Evolutionary conservation across 1,284 basidiomycete genomes (phyloP).

Genomic region (Wolfiporia cocos): DNA sequence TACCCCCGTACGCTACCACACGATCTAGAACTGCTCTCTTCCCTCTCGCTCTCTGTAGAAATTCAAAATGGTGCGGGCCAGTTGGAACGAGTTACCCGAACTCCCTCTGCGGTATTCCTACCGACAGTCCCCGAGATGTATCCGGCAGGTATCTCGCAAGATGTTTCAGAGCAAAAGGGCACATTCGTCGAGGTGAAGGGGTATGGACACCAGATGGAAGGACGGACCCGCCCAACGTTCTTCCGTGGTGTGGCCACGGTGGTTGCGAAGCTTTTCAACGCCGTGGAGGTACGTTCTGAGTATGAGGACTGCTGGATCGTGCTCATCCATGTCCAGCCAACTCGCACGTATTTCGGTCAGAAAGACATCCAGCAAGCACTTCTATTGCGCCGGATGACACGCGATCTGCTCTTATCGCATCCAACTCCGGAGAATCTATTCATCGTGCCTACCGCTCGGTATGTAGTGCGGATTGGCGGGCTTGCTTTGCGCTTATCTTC

Average conservation of each 20-base stretch:
- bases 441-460: constrained; percentile 82
- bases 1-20: constrained; percentile 84
- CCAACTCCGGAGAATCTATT: constrained; percentile 66
- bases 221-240: constrained; percentile 79
- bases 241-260: constrained; percentile 96
- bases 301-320: not conserved
- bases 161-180: constrained; percentile 73
- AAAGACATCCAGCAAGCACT: constrained; percentile 98
- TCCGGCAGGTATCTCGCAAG: constrained; percentile 80
- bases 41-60: constrained; percentile 24
- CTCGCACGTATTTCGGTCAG: constrained; percentile 93
- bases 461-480: no score
- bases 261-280: constrained; percentile 93
- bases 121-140: constrained; percentile 83
- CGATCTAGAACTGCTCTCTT: constrained; percentile 51
- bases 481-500: no score
- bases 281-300: constrained; percentile 57
- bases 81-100: constrained; percentile 22
- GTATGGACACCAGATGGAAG: constrained; percentile 86
- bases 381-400: constrained; percentile 77
- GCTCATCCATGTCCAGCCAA: constrained; percentile 51
- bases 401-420: constrained; percentile 77
- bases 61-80: constrained; percentile 3
- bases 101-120: constrained; percentile 70
- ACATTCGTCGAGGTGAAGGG: constrained; percentile 92